These are phyloP conservation scores for Talaromyces sp. DNA, from an alignment of 2,329 filamentous ascomycete species.

Conservation along the genomic window DNA sequence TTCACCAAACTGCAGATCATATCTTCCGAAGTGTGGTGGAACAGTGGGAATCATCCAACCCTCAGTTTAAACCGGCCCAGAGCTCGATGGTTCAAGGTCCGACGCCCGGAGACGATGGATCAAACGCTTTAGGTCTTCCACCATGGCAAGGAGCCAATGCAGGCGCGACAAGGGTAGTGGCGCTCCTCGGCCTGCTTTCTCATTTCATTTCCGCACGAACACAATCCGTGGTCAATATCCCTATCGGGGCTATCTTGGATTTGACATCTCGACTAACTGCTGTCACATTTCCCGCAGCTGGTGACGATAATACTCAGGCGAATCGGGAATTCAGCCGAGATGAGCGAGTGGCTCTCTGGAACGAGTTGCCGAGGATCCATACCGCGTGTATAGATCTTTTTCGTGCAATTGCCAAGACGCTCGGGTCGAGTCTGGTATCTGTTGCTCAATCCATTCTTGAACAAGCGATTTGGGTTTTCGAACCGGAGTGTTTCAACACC, in stretches of 20 bases:
- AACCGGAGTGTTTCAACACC: constrained; percentile 43
- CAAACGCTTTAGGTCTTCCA: constrained; percentile 49
- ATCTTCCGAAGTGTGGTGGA: constrained; percentile 75
- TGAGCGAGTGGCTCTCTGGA: constrained; percentile 75
- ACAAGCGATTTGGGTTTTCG: constrained; percentile 66
- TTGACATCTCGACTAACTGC: constrained; percentile 64
- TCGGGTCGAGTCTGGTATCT: constrained; percentile 54
- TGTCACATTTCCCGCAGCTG: constrained; percentile 48
- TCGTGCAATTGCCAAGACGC: constrained; percentile 50
- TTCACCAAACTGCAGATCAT: constrained; percentile 67
- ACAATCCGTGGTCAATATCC: constrained; percentile 59
- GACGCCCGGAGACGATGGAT: constrained; percentile 30
- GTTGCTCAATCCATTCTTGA: constrained; percentile 62
- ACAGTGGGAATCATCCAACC: constrained; percentile 67
- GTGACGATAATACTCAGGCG: constrained; percentile 49
- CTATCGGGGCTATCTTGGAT: constrained; percentile 63
- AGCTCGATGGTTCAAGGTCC: constrained; percentile 31
- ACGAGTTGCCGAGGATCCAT: constrained; percentile 68
- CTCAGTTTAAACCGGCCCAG: constrained; percentile 23
- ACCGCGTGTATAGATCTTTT: constrained; percentile 62
- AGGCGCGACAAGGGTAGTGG: constrained; percentile 63
- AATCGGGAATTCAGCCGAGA: constrained; percentile 71
- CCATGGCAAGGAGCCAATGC: constrained; percentile 69
- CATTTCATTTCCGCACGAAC: constrained; percentile 61
- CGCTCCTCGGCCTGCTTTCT: constrained; percentile 60